Base-by-base conservation (phyloP, 768 basidiomycete species). In the Boletus fagicola region DNA sequence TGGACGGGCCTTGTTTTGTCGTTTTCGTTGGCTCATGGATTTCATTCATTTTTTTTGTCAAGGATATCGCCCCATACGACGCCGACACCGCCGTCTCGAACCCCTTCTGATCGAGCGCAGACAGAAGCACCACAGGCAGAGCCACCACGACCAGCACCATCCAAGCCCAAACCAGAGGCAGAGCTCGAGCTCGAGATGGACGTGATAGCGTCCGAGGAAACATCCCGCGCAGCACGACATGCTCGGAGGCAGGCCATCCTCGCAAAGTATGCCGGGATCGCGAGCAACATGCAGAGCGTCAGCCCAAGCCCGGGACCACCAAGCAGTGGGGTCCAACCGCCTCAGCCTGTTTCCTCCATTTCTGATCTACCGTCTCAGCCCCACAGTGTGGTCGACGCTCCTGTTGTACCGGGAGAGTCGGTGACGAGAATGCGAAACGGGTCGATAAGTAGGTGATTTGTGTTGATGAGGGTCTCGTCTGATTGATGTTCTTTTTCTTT, bases 291-390 rank as follows among this genome's bases (percentile, higher is more conserved):
- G 58, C 72, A 75, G 54, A 78, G 79, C 62, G 68, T 77, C 61
- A 82, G 80, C 59, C 80, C 83, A 36, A 83, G 82, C 66, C 82
- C 84, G 45, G 81, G 81, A 69, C 79, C 83, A 72, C 78, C 83
- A 75, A 85, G 83, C 74, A 87, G 86, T 86, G 85, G 86, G 83
- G 82, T 83, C 68, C 82, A 83, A 66, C 85, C 84, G 83, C 84
- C 84, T 81, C 77, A 78, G 69, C 74, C 77, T 72, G 68, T 78
- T 74, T 77, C 82, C 52, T 66, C 76, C 65, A 68, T 82, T 78
- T 86, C 87, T 88, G 78, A 88, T 82, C 71, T 77, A 65, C 69
- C 76, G 69, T 80, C 82, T 71, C 84, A 82, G 75, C 76, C 76
- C 68, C 77, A 80, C 74, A 82, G 79, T 63, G 62, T 68, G 51